A percentile compares a stretch with the other conserved stretches of the same genome.
These are phyloP conservation scores for Wallacemonas sp. DNA, from an alignment of 208 protist genomes.

Conservation along the genomic window DNA sequence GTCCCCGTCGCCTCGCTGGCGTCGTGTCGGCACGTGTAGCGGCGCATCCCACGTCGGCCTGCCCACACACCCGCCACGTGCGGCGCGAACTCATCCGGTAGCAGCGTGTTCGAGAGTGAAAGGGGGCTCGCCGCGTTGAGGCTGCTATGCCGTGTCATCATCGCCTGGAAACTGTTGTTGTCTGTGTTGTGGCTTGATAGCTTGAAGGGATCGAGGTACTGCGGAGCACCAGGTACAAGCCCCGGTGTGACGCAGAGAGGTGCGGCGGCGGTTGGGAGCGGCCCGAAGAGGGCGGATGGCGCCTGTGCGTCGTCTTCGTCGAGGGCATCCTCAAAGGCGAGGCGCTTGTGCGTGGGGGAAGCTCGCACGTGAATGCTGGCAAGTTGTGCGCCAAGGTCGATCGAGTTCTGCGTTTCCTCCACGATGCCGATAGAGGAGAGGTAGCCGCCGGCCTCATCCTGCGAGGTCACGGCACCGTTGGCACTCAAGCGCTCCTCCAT, in stretches of 20 bases:
- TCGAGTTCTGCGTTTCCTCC: conserved; percentile 3
- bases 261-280: too few species aligned
- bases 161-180: not conserved
- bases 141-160: not conserved
- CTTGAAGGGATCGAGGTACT: too few species aligned
- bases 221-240: too few species aligned
- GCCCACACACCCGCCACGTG: conserved; percentile 2
- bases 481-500: conserved; percentile 1
- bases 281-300: too few species aligned
- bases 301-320: conserved; percentile 31
- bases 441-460: not conserved
- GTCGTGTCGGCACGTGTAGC: conserved; percentile 6
- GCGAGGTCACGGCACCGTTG: not conserved
- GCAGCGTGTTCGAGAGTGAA: not conserved
- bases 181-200: too few species aligned
- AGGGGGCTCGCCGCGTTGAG: not conserved
- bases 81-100: not conserved
- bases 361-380: conserved; percentile 22
- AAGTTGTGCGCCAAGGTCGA: conserved; percentile 8
- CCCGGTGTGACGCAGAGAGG: too few species aligned
- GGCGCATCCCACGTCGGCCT: not conserved
- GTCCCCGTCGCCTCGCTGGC: conserved; percentile 12
- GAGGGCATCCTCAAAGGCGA: conserved; percentile 55
- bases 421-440: conserved; percentile 6
- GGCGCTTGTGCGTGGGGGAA: conserved; percentile 70